Conservation (phyloP, 2,329 filamentous ascomycete species). For the Fusarium udum region DNA sequence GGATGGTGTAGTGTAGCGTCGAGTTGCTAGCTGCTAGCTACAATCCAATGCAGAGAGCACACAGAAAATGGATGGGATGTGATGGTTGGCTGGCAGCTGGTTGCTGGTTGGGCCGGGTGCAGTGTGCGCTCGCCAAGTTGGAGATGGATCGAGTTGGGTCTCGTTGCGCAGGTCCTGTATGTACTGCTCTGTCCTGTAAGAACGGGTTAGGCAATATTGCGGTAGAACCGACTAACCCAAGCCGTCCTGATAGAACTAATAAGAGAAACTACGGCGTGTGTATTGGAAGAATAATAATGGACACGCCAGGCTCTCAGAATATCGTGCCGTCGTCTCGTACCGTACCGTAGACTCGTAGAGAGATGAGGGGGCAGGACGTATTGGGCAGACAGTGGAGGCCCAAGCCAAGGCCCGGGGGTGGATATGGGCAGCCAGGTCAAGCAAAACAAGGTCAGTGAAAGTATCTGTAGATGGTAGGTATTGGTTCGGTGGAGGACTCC, state of each 20-base stretch:
- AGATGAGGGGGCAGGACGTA: constrained; percentile 37
- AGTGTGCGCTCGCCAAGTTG: constrained; percentile 40
- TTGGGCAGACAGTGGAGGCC: constrained; percentile 43
- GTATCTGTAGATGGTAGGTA: background rate
- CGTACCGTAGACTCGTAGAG: constrained; percentile 2
- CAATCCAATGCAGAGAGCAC: constrained; percentile 21
- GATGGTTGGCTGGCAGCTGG: constrained; percentile 25
- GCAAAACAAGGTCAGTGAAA: background rate
- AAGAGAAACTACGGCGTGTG: constrained; percentile 2
- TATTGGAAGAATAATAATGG: constrained; percentile 8
- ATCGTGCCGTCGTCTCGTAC: constrained; percentile 3
- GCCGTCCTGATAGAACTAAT: constrained; percentile 12
- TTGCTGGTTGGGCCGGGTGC: constrained; percentile 36
- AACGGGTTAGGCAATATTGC: background rate
- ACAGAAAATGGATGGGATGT: constrained; percentile 3
- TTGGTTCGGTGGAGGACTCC: constrained; percentile 8
- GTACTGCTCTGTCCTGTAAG: constrained; percentile 1
- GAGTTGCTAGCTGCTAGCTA: constrained; percentile 28
- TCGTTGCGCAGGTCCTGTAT: constrained; percentile 13
- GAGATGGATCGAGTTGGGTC: constrained; percentile 37
- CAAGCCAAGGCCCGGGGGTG: constrained; percentile 41
- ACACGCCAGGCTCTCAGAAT: constrained; percentile 9
- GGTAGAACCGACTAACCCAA: constrained; percentile 19
- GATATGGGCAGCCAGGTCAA: constrained; percentile 5
- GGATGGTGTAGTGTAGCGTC: constrained; percentile 20